phyloP scores from a whole-genome alignment of 139 green algal genomes.

The Penium margaritaceum region DNA sequence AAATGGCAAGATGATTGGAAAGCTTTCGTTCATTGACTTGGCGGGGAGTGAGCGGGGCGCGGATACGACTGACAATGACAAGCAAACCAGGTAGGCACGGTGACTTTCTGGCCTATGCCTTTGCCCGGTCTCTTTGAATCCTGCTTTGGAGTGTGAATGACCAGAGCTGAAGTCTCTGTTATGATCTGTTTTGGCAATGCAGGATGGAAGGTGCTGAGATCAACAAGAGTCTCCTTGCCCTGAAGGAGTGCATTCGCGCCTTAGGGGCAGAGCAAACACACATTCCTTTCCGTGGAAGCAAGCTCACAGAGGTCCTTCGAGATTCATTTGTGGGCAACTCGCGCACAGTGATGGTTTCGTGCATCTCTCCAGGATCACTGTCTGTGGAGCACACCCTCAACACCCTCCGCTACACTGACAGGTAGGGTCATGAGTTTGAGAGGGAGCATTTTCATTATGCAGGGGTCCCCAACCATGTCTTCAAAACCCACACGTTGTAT shows the following conservation, averaged over 20 bases:
- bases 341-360: constrained; percentile 96
- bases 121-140: neutral
- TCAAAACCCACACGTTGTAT: neutral
- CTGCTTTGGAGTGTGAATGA: neutral
- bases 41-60: constrained; percentile 90
- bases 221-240: constrained; percentile 91
- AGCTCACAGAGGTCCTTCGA: constrained; percentile 79
- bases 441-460: neutral
- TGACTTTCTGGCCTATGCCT: constrained; percentile 8
- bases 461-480: neutral
- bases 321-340: constrained; percentile 70
- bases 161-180: neutral
- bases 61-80: constrained; percentile 91
- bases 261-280: constrained; percentile 80
- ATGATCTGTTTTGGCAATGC: too few relatives aligned
- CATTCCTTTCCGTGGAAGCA: constrained; percentile 85
- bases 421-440: constrained; percentile 39
- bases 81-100: constrained; percentile 56
- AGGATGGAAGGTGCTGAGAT: constrained; percentile 92
- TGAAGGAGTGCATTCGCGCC: constrained; percentile 88
- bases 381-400: constrained; percentile 97
- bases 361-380: constrained; percentile 75
- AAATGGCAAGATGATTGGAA: constrained; percentile 58
- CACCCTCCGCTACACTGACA: constrained; percentile 92
- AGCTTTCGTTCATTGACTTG: constrained; percentile 97